These are phyloP conservation scores for Diaporthe velutina DNA, from an alignment of 2,329 filamentous ascomycete species.

Conservation along the genomic window DNA sequence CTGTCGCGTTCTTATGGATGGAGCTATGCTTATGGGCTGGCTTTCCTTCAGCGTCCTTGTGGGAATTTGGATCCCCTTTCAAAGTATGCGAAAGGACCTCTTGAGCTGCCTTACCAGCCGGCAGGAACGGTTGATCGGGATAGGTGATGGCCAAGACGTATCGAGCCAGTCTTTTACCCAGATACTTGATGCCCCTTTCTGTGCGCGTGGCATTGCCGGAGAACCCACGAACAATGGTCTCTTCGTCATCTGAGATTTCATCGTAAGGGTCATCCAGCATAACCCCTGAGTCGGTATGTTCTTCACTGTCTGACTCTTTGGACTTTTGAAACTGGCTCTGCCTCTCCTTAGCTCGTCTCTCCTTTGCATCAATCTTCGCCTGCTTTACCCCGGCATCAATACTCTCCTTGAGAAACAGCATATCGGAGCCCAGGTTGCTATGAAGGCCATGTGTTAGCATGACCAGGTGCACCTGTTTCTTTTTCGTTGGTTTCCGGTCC, in stretches of 20 bases:
- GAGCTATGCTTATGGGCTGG: constrained; percentile 63
- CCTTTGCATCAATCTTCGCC: constrained; percentile 77
- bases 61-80: constrained; percentile 56
- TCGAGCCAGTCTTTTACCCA: constrained; percentile 93
- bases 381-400: constrained; percentile 87
- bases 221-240: constrained; percentile 91
- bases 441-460: constrained; percentile 94
- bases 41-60: constrained; percentile 49
- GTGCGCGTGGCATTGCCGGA: constrained; percentile 91
- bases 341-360: constrained; percentile 66
- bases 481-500: constrained; percentile 57
- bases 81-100: constrained; percentile 57
- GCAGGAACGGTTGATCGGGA: constrained; percentile 90
- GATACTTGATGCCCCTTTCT: constrained; percentile 95
- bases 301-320: constrained; percentile 38
- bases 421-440: constrained; percentile 94
- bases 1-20: constrained; percentile 55
- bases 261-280: constrained; percentile 44
- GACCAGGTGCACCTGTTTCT: constrained; percentile 89
- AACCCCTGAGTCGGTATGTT: constrained; percentile 9
- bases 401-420: constrained; percentile 97
- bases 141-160: constrained; percentile 92
- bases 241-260: constrained; percentile 71
- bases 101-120: constrained; percentile 66
- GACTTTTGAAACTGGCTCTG: constrained; percentile 44